Percentiles rank a stretch among this genome's conserved stretches.
Evolutionary conservation across 768 basidiomycete species (phyloP).

Genomic region (Boletales sp.): DNA sequence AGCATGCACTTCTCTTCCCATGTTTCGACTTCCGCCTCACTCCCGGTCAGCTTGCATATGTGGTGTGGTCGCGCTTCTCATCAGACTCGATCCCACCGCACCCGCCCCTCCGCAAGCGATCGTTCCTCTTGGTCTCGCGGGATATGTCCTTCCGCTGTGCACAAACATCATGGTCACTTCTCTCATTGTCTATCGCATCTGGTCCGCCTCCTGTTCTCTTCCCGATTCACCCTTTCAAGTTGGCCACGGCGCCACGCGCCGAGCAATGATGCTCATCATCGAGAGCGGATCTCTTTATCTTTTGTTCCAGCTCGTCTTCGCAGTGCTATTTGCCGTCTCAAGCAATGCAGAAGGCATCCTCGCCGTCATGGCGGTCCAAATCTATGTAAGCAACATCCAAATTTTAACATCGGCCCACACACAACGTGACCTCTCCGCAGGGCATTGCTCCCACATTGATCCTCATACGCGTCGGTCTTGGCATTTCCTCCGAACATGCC

Average conservation of each 20-base stretch:
- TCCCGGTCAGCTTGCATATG: constrained; percentile 32
- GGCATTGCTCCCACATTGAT: constrained; percentile 36
- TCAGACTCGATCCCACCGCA: constrained; percentile 25
- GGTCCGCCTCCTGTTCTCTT: constrained; percentile 21
- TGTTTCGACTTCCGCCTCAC: neutral
- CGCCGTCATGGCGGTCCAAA: constrained; percentile 36
- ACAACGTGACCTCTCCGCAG: constrained; percentile 9
- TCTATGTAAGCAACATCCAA: constrained; percentile 33
- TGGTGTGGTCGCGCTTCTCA: constrained; percentile 26
- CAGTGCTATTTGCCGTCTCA: constrained; percentile 33
- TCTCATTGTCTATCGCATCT: constrained; percentile 41
- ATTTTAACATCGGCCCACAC: neutral
- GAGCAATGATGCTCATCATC: constrained; percentile 34
- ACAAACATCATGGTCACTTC: constrained; percentile 40
- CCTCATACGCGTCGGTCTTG: constrained; percentile 33
- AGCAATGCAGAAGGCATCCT: constrained; percentile 35
- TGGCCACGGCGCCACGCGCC: constrained; percentile 14
- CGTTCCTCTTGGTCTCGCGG: constrained; percentile 35
- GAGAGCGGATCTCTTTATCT: constrained; percentile 41
- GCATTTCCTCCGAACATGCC: constrained; percentile 25
- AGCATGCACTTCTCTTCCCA: constrained; percentile 2
- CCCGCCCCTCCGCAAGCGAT: constrained; percentile 33
- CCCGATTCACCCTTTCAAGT: constrained; percentile 8
- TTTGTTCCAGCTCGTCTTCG: constrained; percentile 38
- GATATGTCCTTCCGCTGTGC: constrained; percentile 37